Conservation (phyloP, 441 rosid species). For the Sinapis alba region DNA sequence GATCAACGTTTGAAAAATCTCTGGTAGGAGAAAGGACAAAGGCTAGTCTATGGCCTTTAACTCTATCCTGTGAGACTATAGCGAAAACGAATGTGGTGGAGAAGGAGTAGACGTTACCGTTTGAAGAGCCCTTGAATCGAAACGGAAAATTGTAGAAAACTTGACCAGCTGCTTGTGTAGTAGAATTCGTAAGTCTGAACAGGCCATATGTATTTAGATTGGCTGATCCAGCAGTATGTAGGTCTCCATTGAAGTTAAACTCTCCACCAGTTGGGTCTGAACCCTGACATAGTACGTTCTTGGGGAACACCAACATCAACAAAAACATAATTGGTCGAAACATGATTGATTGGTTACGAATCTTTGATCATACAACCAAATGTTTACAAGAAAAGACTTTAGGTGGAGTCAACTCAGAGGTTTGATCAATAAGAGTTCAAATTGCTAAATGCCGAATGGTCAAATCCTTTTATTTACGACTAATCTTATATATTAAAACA, state of each 20-base stretch:
- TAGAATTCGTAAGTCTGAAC: conserved; percentile 33
- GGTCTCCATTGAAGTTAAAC: not conserved
- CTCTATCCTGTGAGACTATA: conserved; percentile 31
- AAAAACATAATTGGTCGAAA: not conserved
- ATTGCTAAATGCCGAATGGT: too few species aligned
- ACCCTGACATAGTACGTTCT: not conserved
- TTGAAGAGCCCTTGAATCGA: conserved; percentile 30
- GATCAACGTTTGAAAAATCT: conserved; percentile 29
- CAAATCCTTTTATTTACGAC: too few species aligned
- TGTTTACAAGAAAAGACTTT: not conserved
- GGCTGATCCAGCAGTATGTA: conserved; percentile 19
- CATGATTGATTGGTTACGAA: not conserved
- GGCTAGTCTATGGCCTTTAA: conserved; percentile 51
- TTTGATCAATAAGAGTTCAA: not conserved
- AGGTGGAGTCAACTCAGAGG: not conserved
- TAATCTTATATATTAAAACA: too few species aligned
- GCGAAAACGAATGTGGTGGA: conserved; percentile 56
- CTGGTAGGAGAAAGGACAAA: conserved; percentile 51
- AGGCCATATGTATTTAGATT: conserved; percentile 22
- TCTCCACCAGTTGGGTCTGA: conserved; percentile 20
- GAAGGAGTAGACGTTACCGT: conserved; percentile 40
- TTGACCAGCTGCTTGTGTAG: conserved; percentile 26
- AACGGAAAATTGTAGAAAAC: conserved; percentile 41
- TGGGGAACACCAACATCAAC: not conserved
- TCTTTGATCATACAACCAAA: not conserved